Percentiles rank a stretch among this genome's conserved stretches.
Evolutionary conservation across 2,329 filamentous ascomycete species (phyloP).

Genomic region (Exophiala viscosa): DNA sequence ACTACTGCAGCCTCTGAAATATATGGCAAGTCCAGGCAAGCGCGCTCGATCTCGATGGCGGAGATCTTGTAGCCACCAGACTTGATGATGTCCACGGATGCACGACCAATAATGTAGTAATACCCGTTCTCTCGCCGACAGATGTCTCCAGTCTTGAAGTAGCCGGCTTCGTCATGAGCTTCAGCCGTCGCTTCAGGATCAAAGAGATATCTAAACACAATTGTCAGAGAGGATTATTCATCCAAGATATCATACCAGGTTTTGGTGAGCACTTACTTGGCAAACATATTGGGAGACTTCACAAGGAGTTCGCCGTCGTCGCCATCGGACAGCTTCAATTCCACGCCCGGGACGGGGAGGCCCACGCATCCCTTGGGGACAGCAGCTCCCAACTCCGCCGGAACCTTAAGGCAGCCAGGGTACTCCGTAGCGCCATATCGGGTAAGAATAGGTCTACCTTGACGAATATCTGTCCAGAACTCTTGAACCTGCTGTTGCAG

Average conservation of each 20-base stretch:
- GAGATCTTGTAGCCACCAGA: constrained; percentile 49
- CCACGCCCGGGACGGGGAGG: constrained; percentile 35
- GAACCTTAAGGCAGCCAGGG: constrained; percentile 16
- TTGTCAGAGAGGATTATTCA: constrained; percentile 33
- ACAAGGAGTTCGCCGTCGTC: constrained; percentile 47
- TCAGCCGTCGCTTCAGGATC: constrained; percentile 29
- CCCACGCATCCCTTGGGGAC: constrained; percentile 28
- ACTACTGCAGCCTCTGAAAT: constrained; percentile 48
- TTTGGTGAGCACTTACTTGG: no score
- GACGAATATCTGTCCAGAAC: no score
- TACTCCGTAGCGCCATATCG: neutral
- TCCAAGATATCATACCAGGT: constrained; percentile 24
- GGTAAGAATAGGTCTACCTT: constrained; percentile 19
- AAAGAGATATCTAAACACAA: constrained; percentile 29
- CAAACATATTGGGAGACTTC: constrained; percentile 38
- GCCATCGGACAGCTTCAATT: constrained; percentile 39
- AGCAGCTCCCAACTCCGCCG: no score
- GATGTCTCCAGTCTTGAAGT: constrained; percentile 36
- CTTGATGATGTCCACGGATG: constrained; percentile 48
- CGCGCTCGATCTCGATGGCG: constrained; percentile 47
- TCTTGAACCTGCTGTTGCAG: no score
- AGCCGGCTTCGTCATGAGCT: constrained; percentile 30
- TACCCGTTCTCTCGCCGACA: no score
- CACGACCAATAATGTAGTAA: constrained; percentile 41
- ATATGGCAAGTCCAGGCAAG: constrained; percentile 43